Evolutionary conservation across 257 asterid species (phyloP), one percentile per base, ranked within the genome.

Genomic region (Salvia hispanica): DNA sequence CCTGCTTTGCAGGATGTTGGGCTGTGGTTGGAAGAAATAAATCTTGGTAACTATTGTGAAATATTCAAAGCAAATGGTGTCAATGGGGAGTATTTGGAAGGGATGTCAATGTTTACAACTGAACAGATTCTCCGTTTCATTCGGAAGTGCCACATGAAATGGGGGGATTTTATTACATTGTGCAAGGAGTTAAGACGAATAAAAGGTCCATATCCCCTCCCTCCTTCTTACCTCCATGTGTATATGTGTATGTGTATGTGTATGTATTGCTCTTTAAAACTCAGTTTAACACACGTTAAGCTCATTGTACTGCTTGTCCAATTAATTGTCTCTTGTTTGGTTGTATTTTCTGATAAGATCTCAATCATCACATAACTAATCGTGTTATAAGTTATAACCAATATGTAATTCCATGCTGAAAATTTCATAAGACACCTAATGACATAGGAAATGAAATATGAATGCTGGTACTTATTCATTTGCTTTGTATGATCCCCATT

Each of bases 171-270:
- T 71, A 94, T 94, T 71, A 94, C 92, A 75, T 80, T 94, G 83
- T 94, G 99, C 96, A 94, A 94, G 90, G 99, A 94, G 92, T 91
- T 94, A 69, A 91, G 99, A 81, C 82, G 96, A 86, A 94, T 94
- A 77, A 94, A 94, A 88, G 99, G 97, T 94, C 60, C 52, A 6
- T 64, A 14, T 74, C 72, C 62, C 55, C 70, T 64, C 67, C 51
- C 37, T 16, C 40, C 34, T 52, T 12, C 6, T 18, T 50, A 28
- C n/a, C 52, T 34, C 15, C 8, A 36, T 42, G 34, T 48, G 44
- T n/a, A n/a, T n/a, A n/a, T n/a, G n/a, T n/a, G 28, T 6, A 14
- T 14, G 59, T 65, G 44, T 39, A 10, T 39, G 43, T 5, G 43
- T 5, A 8, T 39, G 8, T 39, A 43, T 62, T 64, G 25, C 33